phyloP scores from a whole-genome alignment of 1,284 basidiomycete genomes.

The Puccinia hordei region DNA sequence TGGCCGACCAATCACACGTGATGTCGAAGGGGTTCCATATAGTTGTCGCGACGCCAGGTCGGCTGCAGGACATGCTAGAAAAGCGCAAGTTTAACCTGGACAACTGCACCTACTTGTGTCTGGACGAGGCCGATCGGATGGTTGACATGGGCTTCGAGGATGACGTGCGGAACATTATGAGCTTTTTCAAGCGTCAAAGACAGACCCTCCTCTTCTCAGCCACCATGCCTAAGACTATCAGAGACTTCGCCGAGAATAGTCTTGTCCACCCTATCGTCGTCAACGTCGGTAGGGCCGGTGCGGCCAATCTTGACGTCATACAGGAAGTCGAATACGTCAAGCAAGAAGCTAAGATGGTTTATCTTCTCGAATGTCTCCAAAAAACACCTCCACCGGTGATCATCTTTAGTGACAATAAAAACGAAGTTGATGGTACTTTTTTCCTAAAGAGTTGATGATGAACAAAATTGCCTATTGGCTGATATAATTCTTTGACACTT shows the following conservation, averaged over 20 bases:
- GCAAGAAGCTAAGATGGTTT: conserved; percentile 99
- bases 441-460: neutral
- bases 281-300: conserved; percentile 96
- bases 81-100: conserved; percentile 88
- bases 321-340: conserved; percentile 99
- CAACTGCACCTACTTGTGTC: conserved; percentile 78
- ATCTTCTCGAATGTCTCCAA: conserved; percentile 92
- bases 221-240: conserved; percentile 98
- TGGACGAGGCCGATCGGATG: conserved; percentile 99
- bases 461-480: neutral
- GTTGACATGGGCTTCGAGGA: conserved; percentile 99
- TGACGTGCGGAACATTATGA: conserved; percentile 97
- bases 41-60: conserved; percentile 75
- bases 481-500: neutral
- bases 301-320: conserved; percentile 92
- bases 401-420: conserved; percentile 98
- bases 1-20: conserved; percentile 91
- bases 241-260: conserved; percentile 95
- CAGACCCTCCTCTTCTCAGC: conserved; percentile 97
- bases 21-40: conserved; percentile 89
- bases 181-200: conserved; percentile 93
- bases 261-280: conserved; percentile 89
- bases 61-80: conserved; percentile 68
- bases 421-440: conserved; percentile 87
- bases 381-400: conserved; percentile 98